Base-by-base conservation (phyloP, 2,329 filamentous ascomycete genomes). In the Magnaporthales sp. region DNA sequence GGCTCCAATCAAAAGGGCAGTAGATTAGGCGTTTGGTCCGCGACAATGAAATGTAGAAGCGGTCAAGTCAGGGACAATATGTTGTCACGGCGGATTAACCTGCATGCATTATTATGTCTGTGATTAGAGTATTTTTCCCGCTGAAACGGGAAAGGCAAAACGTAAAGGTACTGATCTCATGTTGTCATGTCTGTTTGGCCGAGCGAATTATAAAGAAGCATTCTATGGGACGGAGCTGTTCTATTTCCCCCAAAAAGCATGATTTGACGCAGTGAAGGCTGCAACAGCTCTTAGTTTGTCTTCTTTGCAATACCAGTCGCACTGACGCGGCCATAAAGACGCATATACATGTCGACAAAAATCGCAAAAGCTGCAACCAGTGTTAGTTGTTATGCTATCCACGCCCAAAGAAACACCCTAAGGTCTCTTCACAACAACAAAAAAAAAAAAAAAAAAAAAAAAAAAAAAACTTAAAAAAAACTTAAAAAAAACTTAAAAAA, bases 311-410 rank as follows among this genome's bases (percentile, higher is more conserved):
- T 70, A 46, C 77, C 74, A 1, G 66, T 26, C 2, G 56, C 68
- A 30, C 63, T 68, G 63, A 78, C 69, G 9, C 84, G 80, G 7
- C 70, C 74, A 9, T 84, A 71, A 1, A 87, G 74, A n/a, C 85
- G 78, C 46, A 72, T 64, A 64, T 81, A 84, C 85, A 87, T 87
- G 70, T 87, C 85, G 26, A 79, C 70, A 10, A 80, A 82, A 74
- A 87, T 77, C 1, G 85, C 13, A 0, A 77, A 69, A 15, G 85
- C 85, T 87, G 64, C 6, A 8, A 29, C 19, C 7, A 54, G 11
- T 13, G 66, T 64, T 24, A 69, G 66, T 63, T 6, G 4, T 19
- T n/a, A 30, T 24, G 60, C 13, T 19, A 5, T 13, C 56, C 15
- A 19, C 22, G 24, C 54, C 6, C 10, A 27, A 26, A 6, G 11